Conservation (phyloP, 2,329 filamentous ascomycete genomes). For the Alternaria rosae region DNA sequence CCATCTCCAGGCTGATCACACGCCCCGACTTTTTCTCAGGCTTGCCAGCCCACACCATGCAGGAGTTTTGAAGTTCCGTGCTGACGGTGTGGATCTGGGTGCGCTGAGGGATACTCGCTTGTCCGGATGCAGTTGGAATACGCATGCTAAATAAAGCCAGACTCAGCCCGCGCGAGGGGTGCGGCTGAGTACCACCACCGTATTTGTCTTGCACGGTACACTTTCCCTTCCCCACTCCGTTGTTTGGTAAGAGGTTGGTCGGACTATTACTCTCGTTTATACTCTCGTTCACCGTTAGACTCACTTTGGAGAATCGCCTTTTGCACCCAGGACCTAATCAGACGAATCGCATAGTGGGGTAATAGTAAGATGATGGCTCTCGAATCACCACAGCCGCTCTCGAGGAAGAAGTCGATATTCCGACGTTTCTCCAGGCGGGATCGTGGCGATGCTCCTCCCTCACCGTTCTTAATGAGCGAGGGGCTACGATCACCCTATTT, state of each 20-base stretch:
- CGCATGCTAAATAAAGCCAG: slow-evolving; percentile 20
- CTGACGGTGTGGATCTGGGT: slow-evolving; percentile 6
- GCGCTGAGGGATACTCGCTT: slow-evolving; percentile 10
- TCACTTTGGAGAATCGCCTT: background rate
- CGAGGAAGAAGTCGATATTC: slow-evolving; percentile 28
- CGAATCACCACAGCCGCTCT: slow-evolving; percentile 19
- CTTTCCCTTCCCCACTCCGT: slow-evolving; percentile 2
- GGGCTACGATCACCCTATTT: background rate
- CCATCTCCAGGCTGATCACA: background rate
- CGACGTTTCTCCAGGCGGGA: slow-evolving; percentile 26
- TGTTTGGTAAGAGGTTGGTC: background rate
- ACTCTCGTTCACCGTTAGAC: background rate
- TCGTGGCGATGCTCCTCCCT: slow-evolving; percentile 11
- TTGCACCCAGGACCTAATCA: background rate
- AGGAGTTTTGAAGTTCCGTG: slow-evolving; percentile 1
- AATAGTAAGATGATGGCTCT: slow-evolving; percentile 22
- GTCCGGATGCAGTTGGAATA: slow-evolving; percentile 6
- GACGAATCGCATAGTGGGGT: slow-evolving; percentile 3
- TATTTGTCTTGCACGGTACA: slow-evolving; percentile 5
- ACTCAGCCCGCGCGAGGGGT: slow-evolving; percentile 16
- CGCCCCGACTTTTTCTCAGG: background rate
- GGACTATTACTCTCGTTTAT: background rate
- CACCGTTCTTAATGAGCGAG: slow-evolving; percentile 10
- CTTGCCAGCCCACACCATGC: background rate
- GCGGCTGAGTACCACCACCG: slow-evolving; percentile 13